These are phyloP conservation scores for Taphrina betulina DNA, from an alignment of 1,139 yeast genomes.

Conservation along the genomic window DNA sequence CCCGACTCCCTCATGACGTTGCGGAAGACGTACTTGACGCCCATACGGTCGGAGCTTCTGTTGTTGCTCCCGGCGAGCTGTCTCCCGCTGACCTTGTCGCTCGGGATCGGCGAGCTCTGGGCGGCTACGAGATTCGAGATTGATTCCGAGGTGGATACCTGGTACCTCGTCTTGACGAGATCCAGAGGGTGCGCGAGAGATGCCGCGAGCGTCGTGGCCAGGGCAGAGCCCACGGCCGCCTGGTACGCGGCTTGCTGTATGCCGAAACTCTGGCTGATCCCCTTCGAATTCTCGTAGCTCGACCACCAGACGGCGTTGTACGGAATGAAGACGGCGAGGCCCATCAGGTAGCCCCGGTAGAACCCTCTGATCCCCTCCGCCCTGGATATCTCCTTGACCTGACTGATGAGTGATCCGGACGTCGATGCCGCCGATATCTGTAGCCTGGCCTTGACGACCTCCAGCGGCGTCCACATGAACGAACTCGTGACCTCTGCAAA, in stretches of 20 bases:
- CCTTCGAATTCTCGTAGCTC: slow-evolving; percentile 36
- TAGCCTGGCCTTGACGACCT: slow-evolving; percentile 50
- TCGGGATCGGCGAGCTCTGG: neutral
- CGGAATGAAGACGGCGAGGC: slow-evolving; percentile 39
- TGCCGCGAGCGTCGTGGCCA: slow-evolving; percentile 47
- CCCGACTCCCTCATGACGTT: slow-evolving; percentile 26
- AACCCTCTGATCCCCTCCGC: slow-evolving; percentile 48
- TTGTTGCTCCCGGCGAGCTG: neutral
- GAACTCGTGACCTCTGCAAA: slow-evolving; percentile 48
- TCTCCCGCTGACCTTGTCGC: neutral
- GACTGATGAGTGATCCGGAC: slow-evolving; percentile 37
- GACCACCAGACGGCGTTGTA: slow-evolving; percentile 39
- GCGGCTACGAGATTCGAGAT: slow-evolving; percentile 4
- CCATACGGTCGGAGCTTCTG: slow-evolving; percentile 9
- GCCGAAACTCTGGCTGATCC: slow-evolving; percentile 5
- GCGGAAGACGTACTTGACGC: slow-evolving; percentile 27
- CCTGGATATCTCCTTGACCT: slow-evolving; percentile 42
- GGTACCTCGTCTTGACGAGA: slow-evolving; percentile 50
- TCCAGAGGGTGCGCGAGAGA: slow-evolving; percentile 48
- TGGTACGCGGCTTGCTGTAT: slow-evolving; percentile 17
- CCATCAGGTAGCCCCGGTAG: slow-evolving; percentile 51
- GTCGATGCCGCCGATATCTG: slow-evolving; percentile 42
- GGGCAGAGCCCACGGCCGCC: slow-evolving; percentile 44
- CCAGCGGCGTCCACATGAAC: slow-evolving; percentile 52
- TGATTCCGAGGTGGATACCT: slow-evolving; percentile 37